phyloP scores from a whole-genome alignment of 2,329 filamentous ascomycete genomes.

The Drechslerella stenobrocha region DNA sequence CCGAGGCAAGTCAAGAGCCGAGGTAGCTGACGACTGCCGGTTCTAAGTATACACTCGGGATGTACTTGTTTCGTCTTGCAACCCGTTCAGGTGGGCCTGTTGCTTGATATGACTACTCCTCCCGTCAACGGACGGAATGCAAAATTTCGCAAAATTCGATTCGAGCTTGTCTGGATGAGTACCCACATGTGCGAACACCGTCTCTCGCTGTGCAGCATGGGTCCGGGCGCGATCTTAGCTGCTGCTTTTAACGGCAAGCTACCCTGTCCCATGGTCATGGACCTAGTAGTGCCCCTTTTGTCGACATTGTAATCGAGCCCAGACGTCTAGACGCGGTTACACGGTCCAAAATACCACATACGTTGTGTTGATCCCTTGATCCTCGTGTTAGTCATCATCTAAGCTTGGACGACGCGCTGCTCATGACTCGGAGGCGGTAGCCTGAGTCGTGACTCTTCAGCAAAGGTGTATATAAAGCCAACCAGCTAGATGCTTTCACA shows the following conservation, averaged over 20 bases:
- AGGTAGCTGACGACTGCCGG: not conserved
- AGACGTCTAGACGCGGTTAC: not conserved
- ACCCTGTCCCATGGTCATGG: too few relatives aligned
- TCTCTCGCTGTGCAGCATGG: not conserved
- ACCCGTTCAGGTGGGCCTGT: conserved; percentile 1
- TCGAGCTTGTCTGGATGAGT: not conserved
- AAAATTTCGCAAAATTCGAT: conserved; percentile 7
- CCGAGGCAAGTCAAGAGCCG: not conserved
- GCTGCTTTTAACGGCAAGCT: not conserved
- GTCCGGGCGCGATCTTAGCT: conserved; percentile 1
- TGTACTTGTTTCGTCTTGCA: conserved; percentile 25
- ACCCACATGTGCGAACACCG: conserved; percentile 8
- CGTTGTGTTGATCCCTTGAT: conserved; percentile 4
- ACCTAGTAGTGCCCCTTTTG: too few relatives aligned
- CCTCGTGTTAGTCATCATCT: conserved; percentile 5
- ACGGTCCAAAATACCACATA: conserved; percentile 16
- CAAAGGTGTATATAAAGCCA: conserved; percentile 19
- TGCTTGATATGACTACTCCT: conserved; percentile 2
- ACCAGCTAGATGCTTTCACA: conserved; percentile 10
- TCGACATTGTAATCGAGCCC: too few relatives aligned
- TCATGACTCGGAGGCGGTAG: not conserved
- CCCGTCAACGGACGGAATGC: conserved; percentile 18
- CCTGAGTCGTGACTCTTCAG: conserved; percentile 22
- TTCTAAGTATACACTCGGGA: conserved; percentile 16
- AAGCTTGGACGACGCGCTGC: not conserved